Evolutionary conservation across 805 yeast species (phyloP).

Genomic region (Yarrowia deformans): DNA sequence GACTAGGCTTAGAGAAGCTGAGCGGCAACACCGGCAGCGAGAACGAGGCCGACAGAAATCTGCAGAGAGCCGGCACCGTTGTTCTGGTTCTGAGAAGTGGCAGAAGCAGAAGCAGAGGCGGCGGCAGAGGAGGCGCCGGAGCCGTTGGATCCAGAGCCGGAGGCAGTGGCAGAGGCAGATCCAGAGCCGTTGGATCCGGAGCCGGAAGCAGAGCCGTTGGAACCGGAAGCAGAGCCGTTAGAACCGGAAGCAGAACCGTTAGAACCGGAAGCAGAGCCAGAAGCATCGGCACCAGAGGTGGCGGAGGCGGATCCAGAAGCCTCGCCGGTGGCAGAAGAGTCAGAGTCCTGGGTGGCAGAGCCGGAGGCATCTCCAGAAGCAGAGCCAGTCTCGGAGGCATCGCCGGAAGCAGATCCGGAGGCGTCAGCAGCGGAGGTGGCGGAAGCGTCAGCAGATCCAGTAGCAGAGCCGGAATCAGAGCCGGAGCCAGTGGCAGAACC

Average conservation of each 20-base stretch:
- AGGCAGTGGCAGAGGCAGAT: conserved; percentile 7
- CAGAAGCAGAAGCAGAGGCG: conserved; percentile 11
- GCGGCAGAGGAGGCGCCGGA: conserved; percentile 6
- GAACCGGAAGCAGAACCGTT: not conserved
- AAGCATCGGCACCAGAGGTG: too few species aligned
- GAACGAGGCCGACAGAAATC: conserved; percentile 28
- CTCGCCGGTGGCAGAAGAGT: not conserved
- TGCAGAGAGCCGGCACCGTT: conserved; percentile 30
- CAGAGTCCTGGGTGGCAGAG: not conserved
- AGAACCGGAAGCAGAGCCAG: conserved; percentile 6
- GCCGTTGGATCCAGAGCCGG: conserved; percentile 15
- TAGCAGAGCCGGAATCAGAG: conserved; percentile 4
- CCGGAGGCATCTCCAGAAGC: conserved; percentile 19
- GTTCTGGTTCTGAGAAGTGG: conserved; percentile 10
- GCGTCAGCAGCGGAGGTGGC: conserved; percentile 4
- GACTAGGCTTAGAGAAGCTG: conserved; percentile 35
- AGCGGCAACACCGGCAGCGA: conserved; percentile 38
- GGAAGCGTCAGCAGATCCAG: too few species aligned
- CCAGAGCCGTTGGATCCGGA: conserved; percentile 13
- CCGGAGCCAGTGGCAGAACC: not conserved
- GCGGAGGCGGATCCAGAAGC: conserved; percentile 19
- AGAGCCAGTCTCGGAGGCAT: not conserved
- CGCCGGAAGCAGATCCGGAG: not conserved
- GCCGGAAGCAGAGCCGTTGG: conserved; percentile 12
- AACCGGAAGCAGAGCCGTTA: not conserved